Base-by-base conservation (phyloP, 208 protist species). In the Zelonia costaricensis region DNA sequence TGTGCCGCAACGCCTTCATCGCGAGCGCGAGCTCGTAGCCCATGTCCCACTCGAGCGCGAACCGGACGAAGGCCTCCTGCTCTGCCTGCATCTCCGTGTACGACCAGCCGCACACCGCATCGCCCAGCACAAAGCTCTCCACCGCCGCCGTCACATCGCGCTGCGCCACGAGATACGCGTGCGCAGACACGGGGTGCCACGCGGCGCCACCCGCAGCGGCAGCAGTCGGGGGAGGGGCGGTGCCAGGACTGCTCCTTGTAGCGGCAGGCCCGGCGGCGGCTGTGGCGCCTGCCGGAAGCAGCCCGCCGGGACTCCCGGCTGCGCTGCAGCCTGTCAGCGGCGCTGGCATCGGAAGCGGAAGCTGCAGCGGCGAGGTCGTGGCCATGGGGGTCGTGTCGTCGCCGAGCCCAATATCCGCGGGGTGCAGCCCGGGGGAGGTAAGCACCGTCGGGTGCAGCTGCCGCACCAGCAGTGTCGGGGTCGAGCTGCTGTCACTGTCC, bases 21-120 rank as follows among this genome's bases (percentile, higher is more conserved):
- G 73, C 67, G 18, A 86, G 47, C 30, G 82, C 82, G 8, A 86
- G 44, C 44, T 89, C 81, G 62, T 91, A 95, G 15, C 86, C 89
- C 67, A 92, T 88, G 45, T 92, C 79, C 89, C 89, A 95, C 52
- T 88, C 69, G n/a, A 85, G 64, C 8, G 85, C 85, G 47, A 88
- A 95, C n/a, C 51, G 54, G 16, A 82, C 71, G 47, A 93, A 94
- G 33, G 66, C 61, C 1, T 61, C 39, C 20, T 78, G 44, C 62
- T 93, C 86, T 0, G 56, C 65, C 20, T 62, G 35, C 9, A 66
- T 65, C 56, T 94, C 84, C 20, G 70, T 43, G 60, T 91, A 91
- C 4, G 80, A 71, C 82, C 79, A 87, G 8, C 61, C 68, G 36
- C 74, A 85, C 44, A 68, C 72, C 3, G 61, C 71, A 40, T 85